A percentile compares a stretch with the other conserved stretches of the same genome.
These are phyloP conservation scores for Annona cherimola DNA, from an alignment of 164 flowering plant species.

Conservation along the genomic window DNA sequence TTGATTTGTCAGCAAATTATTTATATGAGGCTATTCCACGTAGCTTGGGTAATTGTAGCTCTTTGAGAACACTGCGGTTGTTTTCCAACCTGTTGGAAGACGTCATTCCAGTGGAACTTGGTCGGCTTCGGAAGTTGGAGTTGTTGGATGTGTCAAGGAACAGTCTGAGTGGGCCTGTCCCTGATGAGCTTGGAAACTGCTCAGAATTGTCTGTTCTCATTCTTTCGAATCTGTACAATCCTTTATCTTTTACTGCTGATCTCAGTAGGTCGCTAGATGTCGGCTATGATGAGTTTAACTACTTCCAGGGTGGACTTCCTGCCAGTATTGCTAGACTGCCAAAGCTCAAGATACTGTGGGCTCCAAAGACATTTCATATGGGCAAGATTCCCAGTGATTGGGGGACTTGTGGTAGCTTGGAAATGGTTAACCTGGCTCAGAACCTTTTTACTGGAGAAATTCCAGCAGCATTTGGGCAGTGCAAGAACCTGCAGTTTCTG, in stretches of 20 bases:
- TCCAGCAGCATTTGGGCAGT: slow-evolving; percentile 33
- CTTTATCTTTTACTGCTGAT: slow-evolving; percentile 13
- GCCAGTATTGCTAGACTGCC: slow-evolving; percentile 45
- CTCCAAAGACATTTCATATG: slow-evolving; percentile 58
- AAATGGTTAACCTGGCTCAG: slow-evolving; percentile 66
- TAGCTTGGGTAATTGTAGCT: slow-evolving; percentile 49
- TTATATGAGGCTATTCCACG: slow-evolving; percentile 44
- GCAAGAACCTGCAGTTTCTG: slow-evolving; percentile 55
- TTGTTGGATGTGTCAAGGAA: slow-evolving; percentile 78
- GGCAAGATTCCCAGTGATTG: slow-evolving; percentile 54
- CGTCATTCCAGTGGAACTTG: slow-evolving; percentile 52
- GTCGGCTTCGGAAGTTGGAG: slow-evolving; percentile 48
- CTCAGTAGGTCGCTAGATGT: slow-evolving; percentile 9
- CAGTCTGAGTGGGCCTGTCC: slow-evolving; percentile 42
- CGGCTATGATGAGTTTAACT: slow-evolving; percentile 56
- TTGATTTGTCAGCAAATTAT: slow-evolving; percentile 65
- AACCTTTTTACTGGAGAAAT: slow-evolving; percentile 56
- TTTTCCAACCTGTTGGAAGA: slow-evolving; percentile 60
- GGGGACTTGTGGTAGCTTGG: slow-evolving; percentile 69
- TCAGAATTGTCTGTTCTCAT: slow-evolving; percentile 48
- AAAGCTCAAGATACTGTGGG: slow-evolving; percentile 77
- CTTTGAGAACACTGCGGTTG: slow-evolving; percentile 38
- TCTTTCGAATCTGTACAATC: slow-evolving; percentile 56
- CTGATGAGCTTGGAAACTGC: slow-evolving; percentile 47
- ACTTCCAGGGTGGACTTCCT: slow-evolving; percentile 65